These are phyloP conservation scores for Scheffersomyces coipomensis DNA, from an alignment of 805 yeast genomes.

Conservation along the genomic window DNA sequence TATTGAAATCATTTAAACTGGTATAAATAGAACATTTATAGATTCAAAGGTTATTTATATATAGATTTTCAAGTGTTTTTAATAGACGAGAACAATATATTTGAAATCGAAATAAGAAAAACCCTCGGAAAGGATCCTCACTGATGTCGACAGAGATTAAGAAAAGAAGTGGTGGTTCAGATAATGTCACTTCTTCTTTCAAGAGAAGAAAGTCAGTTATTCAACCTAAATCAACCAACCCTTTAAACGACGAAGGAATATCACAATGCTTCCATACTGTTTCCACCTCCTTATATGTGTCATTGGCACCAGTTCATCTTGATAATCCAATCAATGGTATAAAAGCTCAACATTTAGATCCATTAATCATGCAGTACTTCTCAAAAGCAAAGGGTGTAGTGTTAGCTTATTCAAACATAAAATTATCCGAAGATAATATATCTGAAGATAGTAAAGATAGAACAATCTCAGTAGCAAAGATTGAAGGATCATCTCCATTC, in stretches of 20 bases:
- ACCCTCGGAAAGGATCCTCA: not conserved
- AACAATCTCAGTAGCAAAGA: constrained; percentile 54
- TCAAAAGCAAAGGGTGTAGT: constrained; percentile 77
- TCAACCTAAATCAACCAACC: constrained; percentile 32
- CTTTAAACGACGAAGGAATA: constrained; percentile 41
- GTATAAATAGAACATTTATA: too few species aligned
- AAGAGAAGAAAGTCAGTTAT: constrained; percentile 15
- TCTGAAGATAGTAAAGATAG: constrained; percentile 34
- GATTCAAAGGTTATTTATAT: too few species aligned
- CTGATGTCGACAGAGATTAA: constrained; percentile 1
- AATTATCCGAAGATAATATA: constrained; percentile 45
- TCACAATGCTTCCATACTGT: constrained; percentile 71
- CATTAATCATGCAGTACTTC: constrained; percentile 80
- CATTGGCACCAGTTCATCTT: constrained; percentile 81
- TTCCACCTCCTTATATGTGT: constrained; percentile 66
- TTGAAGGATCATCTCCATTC: constrained; percentile 82
- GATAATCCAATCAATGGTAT: constrained; percentile 75
- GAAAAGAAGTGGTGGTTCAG: constrained; percentile 7
- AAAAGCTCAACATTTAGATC: constrained; percentile 84
- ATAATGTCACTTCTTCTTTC: not conserved
- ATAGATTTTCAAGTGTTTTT: too few species aligned
- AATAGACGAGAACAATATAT: too few species aligned
- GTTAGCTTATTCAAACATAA: constrained; percentile 70
- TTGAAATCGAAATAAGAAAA: too few species aligned
- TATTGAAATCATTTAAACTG: too few species aligned